Conservation (phyloP, 495 filamentous ascomycete species). For the Immersiella caudata region DNA sequence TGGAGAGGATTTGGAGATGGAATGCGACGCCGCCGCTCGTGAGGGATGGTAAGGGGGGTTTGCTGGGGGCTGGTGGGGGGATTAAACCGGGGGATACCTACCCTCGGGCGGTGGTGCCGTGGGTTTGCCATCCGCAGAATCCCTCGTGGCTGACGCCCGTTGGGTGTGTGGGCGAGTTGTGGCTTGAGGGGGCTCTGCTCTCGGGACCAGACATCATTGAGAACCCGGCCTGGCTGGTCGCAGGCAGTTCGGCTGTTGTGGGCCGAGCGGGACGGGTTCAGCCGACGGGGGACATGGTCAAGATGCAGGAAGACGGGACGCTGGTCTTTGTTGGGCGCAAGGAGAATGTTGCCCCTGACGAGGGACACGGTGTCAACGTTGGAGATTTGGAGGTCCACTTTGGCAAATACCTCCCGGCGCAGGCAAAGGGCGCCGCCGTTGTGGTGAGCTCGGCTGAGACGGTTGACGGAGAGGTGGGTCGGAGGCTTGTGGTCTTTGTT, state of each 20-base stretch:
- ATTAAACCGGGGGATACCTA: constrained; percentile 12
- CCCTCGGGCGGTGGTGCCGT: constrained; percentile 22
- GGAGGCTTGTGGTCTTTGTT: constrained; percentile 2
- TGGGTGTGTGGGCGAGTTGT: constrained; percentile 75
- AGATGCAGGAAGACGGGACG: constrained; percentile 53
- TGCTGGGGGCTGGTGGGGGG: not conserved
- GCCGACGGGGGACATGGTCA: constrained; percentile 61
- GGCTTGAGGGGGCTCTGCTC: constrained; percentile 63
- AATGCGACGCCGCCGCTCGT: constrained; percentile 14
- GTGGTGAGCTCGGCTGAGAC: not conserved
- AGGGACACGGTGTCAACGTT: constrained; percentile 37
- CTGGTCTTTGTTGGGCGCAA: constrained; percentile 49
- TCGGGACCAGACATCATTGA: constrained; percentile 58
- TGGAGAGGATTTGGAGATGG: constrained; percentile 24
- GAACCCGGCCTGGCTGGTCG: constrained; percentile 23
- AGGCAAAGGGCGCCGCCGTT: not conserved
- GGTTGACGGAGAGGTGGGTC: not conserved
- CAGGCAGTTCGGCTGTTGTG: not conserved
- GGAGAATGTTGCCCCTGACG: constrained; percentile 30
- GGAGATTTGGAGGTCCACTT: constrained; percentile 59
- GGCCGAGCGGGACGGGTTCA: constrained; percentile 41
- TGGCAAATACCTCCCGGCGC: constrained; percentile 4
- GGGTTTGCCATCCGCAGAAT: constrained; percentile 33
- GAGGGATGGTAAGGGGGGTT: constrained; percentile 2
- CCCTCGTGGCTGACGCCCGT: constrained; percentile 55